Percentiles rank a stretch among this genome's conserved stretches.
Evolutionary conservation across 345 rosid genomes (phyloP).

Genomic region (Combretum micranthum): DNA sequence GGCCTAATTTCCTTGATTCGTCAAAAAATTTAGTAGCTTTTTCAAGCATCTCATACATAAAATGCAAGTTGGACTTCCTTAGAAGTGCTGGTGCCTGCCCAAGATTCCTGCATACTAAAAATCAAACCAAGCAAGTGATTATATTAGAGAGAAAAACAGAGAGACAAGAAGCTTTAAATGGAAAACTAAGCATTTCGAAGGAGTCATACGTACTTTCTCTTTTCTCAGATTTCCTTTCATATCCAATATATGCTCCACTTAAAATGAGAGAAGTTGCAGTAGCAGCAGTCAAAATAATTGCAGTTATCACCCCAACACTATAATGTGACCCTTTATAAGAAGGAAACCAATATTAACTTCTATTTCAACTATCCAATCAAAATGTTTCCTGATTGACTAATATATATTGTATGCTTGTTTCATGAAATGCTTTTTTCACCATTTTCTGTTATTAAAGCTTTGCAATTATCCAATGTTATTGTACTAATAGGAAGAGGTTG

Average conservation of each 20-base stretch:
- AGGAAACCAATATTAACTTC: background rate
- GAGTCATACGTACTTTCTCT: background rate
- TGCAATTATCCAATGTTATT: too few relatives aligned
- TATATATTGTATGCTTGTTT: background rate
- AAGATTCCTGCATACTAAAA: conserved; percentile 4
- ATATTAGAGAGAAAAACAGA: background rate
- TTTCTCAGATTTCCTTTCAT: background rate
- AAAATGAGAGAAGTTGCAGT: conserved; percentile 6
- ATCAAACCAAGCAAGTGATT: too few relatives aligned
- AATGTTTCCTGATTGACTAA: background rate
- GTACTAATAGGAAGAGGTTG: too few relatives aligned
- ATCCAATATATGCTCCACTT: conserved; percentile 4
- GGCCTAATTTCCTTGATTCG: conserved; percentile 12
- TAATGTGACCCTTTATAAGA: conserved; percentile 2
- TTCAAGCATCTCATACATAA: conserved; percentile 15
- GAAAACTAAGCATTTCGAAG: background rate
- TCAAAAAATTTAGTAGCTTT: conserved; percentile 16
- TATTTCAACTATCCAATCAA: background rate
- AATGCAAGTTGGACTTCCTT: conserved; percentile 9
- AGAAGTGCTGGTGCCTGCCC: background rate
- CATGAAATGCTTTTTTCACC: background rate
- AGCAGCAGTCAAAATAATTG: conserved; percentile 2
- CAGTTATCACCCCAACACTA: background rate
- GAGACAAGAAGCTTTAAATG: too few relatives aligned
- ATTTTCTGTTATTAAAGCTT: background rate